phyloP scores from a whole-genome alignment of 2,329 filamentous ascomycete genomes.

The Hymenoscyphus scutula region DNA sequence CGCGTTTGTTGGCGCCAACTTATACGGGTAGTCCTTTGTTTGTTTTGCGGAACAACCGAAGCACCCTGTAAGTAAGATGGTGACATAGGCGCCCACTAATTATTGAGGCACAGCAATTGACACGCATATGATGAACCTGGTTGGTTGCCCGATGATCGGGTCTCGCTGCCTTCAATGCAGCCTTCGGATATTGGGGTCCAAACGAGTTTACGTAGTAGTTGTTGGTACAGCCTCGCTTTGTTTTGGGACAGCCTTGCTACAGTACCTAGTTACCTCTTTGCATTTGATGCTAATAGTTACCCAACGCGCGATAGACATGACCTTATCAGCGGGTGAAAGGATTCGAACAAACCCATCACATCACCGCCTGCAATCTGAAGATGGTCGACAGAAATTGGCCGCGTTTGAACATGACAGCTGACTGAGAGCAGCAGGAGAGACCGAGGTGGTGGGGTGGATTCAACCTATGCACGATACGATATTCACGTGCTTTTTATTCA shows the following conservation, averaged over 20 bases:
- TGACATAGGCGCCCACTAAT: no score
- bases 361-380: no score
- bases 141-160: neutral
- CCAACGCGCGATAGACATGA: neutral
- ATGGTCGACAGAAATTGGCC: no score
- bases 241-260: neutral
- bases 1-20: neutral
- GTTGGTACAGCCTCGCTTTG: neutral
- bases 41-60: neutral
- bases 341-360: neutral
- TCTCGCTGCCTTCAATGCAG: neutral
- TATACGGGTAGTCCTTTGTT: neutral
- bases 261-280: neutral
- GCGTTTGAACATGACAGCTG: neutral
- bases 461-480: no score
- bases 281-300: neutral
- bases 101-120: neutral
- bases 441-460: no score
- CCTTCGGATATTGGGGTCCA: neutral
- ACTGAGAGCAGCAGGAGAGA: neutral
- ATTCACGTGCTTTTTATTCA: neutral
- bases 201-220: slow-evolving; percentile 1
- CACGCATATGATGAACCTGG: neutral
- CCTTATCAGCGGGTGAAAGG: neutral
- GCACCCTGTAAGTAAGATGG: neutral